Percentiles rank a stretch among this genome's conserved stretches.
Evolutionary conservation across 805 yeast species (phyloP).

Genomic region (Hanseniaspora singularis): DNA sequence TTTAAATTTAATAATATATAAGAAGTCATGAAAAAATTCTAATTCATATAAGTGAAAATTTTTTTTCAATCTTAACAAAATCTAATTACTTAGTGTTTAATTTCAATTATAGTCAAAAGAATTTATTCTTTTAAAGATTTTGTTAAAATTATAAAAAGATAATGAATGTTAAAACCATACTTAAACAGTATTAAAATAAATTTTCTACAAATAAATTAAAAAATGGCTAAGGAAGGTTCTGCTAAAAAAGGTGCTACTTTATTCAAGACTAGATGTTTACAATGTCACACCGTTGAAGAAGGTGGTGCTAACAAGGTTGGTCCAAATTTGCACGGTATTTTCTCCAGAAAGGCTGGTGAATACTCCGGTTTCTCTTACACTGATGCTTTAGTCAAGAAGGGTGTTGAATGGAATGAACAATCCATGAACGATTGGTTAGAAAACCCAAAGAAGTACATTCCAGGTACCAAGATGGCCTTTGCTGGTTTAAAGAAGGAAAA

Average conservation of each 20-base stretch:
- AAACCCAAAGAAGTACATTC: slow-evolving; percentile 99
- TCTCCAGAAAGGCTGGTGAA: slow-evolving; percentile 84
- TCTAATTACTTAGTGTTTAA: no score
- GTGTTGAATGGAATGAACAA: slow-evolving; percentile 77
- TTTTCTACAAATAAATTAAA: not conserved
- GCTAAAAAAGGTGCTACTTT: slow-evolving; percentile 94
- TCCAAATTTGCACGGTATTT: slow-evolving; percentile 92
- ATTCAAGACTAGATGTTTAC: slow-evolving; percentile 97
- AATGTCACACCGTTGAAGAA: slow-evolving; percentile 93
- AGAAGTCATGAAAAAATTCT: no score
- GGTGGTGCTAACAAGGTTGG: slow-evolving; percentile 99
- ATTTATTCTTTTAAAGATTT: not conserved
- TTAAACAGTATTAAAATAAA: slow-evolving; percentile 2
- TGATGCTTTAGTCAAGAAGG: slow-evolving; percentile 95
- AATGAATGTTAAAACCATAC: slow-evolving; percentile 1
- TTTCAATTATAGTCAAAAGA: no score
- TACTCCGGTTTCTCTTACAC: slow-evolving; percentile 93
- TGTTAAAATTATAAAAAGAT: no score
- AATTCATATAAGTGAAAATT: no score
- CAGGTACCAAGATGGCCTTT: slow-evolving; percentile 99
- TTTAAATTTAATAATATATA: no score
- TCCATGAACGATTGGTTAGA: slow-evolving; percentile 89
- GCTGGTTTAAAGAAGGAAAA: slow-evolving; percentile 99
- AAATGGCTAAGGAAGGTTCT: slow-evolving; percentile 36
- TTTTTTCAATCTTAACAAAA: no score